These are phyloP conservation scores for Striga hermonthica DNA, from an alignment of 305 asterid species.

Conservation along the genomic window DNA sequence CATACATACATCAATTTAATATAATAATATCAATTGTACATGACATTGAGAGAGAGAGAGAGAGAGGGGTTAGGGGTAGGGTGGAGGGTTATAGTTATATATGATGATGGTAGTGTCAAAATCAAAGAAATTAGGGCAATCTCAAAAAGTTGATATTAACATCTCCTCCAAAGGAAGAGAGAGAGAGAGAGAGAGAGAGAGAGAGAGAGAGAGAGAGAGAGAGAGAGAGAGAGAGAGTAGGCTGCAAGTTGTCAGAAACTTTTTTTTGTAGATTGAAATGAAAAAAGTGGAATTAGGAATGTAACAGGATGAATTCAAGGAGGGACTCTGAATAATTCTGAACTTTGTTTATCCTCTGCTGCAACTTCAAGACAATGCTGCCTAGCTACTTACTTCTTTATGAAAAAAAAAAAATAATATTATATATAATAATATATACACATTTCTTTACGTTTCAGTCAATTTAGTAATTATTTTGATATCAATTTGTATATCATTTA, in stretches of 20 bases:
- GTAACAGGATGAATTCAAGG: slow-evolving; percentile 54
- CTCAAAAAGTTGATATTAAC: slow-evolving; percentile 38
- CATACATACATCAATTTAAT: neutral
- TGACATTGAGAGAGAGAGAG: neutral
- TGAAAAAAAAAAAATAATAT: too few relatives aligned
- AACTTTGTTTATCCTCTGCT: slow-evolving; percentile 27
- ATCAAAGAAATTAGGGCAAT: slow-evolving; percentile 49
- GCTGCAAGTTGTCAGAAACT: slow-evolving; percentile 38
- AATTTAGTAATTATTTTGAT: too few relatives aligned
- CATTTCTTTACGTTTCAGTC: too few relatives aligned
- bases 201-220: slow-evolving; percentile 33
- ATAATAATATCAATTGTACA: neutral
- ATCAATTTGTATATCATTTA: too few relatives aligned
- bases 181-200: slow-evolving; percentile 28
- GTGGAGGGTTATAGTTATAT: neutral
- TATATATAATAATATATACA: too few relatives aligned
- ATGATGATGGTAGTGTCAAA: slow-evolving; percentile 49
- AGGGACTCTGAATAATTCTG: slow-evolving; percentile 31
- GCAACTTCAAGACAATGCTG: slow-evolving; percentile 26
- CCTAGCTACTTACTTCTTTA: neutral
- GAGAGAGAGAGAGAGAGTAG: slow-evolving; percentile 27
- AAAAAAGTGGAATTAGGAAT: slow-evolving; percentile 42
- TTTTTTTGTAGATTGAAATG: slow-evolving; percentile 17
- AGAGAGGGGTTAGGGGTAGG: slow-evolving; percentile 24
- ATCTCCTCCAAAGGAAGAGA: slow-evolving; percentile 24